A percentile compares a stretch with the other conserved stretches of the same genome.
Evolutionary conservation across 495 filamentous ascomycete genomes (phyloP).

Genomic region (Aspergillus homomorphus): DNA sequence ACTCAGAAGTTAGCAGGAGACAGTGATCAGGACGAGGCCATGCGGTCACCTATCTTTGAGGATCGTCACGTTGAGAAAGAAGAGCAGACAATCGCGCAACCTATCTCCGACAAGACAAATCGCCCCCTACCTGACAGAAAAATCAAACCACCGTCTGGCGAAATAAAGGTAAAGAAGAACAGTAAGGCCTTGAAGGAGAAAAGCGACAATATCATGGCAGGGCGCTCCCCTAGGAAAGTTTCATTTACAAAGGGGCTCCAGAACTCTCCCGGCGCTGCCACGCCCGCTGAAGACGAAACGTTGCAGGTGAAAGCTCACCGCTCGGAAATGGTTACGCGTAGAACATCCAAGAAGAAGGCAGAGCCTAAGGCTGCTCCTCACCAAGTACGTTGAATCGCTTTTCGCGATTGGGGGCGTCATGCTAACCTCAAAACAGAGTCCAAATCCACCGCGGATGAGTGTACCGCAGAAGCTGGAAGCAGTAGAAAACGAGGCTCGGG

Average conservation of each 20-base stretch:
- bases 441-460: constrained; percentile 25
- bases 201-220: constrained; percentile 39
- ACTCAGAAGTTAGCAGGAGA: constrained; percentile 33
- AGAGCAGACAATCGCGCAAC: constrained; percentile 26
- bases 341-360: constrained; percentile 32
- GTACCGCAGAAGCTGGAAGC: constrained; percentile 46
- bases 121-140: constrained; percentile 9
- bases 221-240: constrained; percentile 40
- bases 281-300: constrained; percentile 34
- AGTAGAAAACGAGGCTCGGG: constrained; percentile 46
- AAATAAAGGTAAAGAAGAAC: constrained; percentile 20
- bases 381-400: background rate
- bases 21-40: constrained; percentile 22
- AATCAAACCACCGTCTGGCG: constrained; percentile 7
- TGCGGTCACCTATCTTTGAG: constrained; percentile 48
- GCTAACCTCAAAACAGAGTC: background rate
- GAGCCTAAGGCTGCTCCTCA: constrained; percentile 35
- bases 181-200: constrained; percentile 37
- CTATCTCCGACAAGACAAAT: constrained; percentile 28
- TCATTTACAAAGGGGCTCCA: constrained; percentile 43
- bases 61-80: constrained; percentile 52
- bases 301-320: constrained; percentile 38
- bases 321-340: constrained; percentile 34
- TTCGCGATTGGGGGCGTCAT: background rate
- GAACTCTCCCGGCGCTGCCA: constrained; percentile 31